phyloP scores from a whole-genome alignment of 352 stramenopile species.

The Phytophthora litchii region DNA sequence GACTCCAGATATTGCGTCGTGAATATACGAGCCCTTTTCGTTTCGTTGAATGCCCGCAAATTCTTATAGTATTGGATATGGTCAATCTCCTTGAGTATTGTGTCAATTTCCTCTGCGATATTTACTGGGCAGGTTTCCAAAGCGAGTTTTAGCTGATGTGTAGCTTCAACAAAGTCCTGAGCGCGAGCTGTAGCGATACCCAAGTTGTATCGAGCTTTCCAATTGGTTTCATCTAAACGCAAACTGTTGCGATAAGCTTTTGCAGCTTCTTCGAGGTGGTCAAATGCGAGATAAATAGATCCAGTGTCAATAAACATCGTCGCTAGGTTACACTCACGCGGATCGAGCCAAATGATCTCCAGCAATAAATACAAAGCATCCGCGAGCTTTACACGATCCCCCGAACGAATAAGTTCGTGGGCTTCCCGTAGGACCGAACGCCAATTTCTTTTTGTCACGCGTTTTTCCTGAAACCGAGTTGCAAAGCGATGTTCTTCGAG shows the following conservation, averaged over 20 bases:
- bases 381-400: conserved; percentile 38
- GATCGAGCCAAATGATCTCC: conserved; percentile 55
- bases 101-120: conserved; percentile 24
- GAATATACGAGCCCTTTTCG: conserved; percentile 44
- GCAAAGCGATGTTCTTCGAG: conserved; percentile 60
- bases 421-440: conserved; percentile 33
- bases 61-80: conserved; percentile 43
- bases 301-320: conserved; percentile 56
- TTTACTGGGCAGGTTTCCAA: conserved; percentile 23
- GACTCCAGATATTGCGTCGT: conserved; percentile 55
- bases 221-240: conserved; percentile 36
- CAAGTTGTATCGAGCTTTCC: conserved; percentile 61
- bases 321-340: conserved; percentile 35
- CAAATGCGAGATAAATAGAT: conserved; percentile 60
- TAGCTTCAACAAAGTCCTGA: conserved; percentile 55
- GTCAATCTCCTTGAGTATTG: conserved; percentile 58
- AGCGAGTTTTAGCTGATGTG: conserved; percentile 44
- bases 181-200: conserved; percentile 50
- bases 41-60: conserved; percentile 36
- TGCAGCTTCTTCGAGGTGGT: conserved; percentile 55
- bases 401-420: conserved; percentile 31
- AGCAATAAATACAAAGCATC: conserved; percentile 66
- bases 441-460: conserved; percentile 53
- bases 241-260: conserved; percentile 58
- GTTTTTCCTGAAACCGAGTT: conserved; percentile 57